Percentiles rank a stretch among this genome's conserved stretches.
Evolutionary conservation across 2,329 filamentous ascomycete species (phyloP).

Genomic region (Neoarthrinium moseri): DNA sequence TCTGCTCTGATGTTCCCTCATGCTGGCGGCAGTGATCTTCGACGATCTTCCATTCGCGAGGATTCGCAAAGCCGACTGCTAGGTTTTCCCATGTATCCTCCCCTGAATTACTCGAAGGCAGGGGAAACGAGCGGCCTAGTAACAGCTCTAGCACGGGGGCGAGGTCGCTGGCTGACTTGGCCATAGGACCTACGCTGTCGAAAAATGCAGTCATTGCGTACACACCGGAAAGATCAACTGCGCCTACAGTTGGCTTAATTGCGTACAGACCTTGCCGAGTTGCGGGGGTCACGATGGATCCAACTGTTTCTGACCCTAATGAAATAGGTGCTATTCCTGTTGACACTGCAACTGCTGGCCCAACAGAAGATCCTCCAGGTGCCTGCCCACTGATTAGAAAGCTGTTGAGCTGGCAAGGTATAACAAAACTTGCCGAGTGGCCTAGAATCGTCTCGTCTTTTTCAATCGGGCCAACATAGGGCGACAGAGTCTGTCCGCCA

Average conservation of each 20-base stretch:
- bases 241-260: not conserved
- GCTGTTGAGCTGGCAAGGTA: not conserved
- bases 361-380: not conserved
- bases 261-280: not conserved
- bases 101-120: not conserved
- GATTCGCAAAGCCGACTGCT: not conserved
- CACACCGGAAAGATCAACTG: not conserved
- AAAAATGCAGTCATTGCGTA: not conserved
- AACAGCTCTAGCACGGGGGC: not conserved
- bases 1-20: not conserved
- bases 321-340: not conserved
- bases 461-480: not conserved
- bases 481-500: slow-evolving; percentile 7
- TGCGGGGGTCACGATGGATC: not conserved
- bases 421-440: not conserved
- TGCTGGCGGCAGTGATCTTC: not conserved
- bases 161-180: not conserved
- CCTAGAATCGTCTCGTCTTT: slow-evolving; percentile 2
- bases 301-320: not conserved
- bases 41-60: not conserved
- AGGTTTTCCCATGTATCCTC: not conserved
- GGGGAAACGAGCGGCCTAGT: not conserved
- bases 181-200: not conserved
- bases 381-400: not conserved
- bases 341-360: not conserved